Conservation (phyloP, 148 eudicot species). For the Silene conica region DNA sequence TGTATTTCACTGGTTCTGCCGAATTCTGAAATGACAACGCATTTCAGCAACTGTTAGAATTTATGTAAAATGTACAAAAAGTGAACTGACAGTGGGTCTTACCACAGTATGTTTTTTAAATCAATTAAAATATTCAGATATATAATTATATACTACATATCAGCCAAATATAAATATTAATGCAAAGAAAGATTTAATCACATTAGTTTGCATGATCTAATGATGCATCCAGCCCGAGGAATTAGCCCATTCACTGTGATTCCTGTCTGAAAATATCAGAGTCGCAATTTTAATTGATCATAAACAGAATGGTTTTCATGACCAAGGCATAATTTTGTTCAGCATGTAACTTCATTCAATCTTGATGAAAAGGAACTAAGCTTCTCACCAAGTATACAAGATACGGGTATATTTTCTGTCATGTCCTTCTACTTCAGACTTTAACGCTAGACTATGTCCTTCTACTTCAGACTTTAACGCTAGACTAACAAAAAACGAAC, state of each 20-base stretch:
- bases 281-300: background rate
- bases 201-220: background rate
- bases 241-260: background rate
- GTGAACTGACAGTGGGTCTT: background rate
- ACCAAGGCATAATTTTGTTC: background rate
- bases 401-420: background rate
- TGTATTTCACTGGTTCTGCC: slow-evolving; percentile 43
- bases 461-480: background rate
- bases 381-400: background rate
- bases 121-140: no score
- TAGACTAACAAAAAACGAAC: background rate
- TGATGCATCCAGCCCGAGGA: background rate
- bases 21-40: slow-evolving; percentile 34
- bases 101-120: background rate
- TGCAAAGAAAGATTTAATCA: background rate
- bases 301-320: background rate
- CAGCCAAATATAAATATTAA: background rate
- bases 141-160: no score
- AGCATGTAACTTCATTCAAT: no score
- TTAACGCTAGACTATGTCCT: background rate
- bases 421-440: background rate
- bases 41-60: background rate
- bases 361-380: background rate
- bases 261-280: background rate
- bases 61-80: background rate